Base-by-base conservation (phyloP, 1,139 yeast species). In the Suhomyces maxii region DNA sequence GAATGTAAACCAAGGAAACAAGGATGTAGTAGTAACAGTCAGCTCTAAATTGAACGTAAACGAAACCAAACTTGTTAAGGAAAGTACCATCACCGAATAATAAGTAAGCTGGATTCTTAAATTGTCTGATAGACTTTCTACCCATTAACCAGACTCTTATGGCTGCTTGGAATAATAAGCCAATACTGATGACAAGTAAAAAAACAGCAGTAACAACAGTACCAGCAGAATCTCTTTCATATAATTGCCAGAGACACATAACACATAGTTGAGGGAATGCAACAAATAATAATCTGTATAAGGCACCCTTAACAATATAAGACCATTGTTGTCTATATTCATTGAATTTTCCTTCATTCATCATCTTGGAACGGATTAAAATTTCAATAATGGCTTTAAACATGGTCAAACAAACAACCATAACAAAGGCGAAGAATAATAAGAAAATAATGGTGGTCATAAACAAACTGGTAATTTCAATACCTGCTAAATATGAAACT, bases 21-120 rank as follows among this genome's bases (percentile, higher is more conserved):
- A 80, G 68, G 49, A 90, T 79, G 77, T 90, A 93, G 77, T 86
- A 93, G 67, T 87, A 93, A 51, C 83, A 80, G 47, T 88, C 88
- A 13, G 98, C 98, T 53, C 91, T 79, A 73, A 79, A 93, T 69
- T 90, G 97, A 35, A 91, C 90, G 58, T 93, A 93, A 53, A 95
- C 69, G 69, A 93, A 93, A 0, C 99, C 99, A 72, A 87, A 93
- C 58, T 88, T 82, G 72, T 89, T 89, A 58, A 95, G 77, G 53
- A 89, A 83, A 36, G 76, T 77, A 10, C 85, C 81, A 63, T 95
- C 96, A 41, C 98, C 96, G 63, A 80, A 93, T 51, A 93, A 75
- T 53, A 91, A 76, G 63, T 89, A 93, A 1, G 99, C 99, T 0
- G 99, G 96, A 59, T 91, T 93, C 63, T 88, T 86, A 72, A 84